Evolutionary conservation across 176 grass and related monocot genomes (phyloP), one percentile per base, ranked within the genome.

Genomic region (Oryza coarctata): DNA sequence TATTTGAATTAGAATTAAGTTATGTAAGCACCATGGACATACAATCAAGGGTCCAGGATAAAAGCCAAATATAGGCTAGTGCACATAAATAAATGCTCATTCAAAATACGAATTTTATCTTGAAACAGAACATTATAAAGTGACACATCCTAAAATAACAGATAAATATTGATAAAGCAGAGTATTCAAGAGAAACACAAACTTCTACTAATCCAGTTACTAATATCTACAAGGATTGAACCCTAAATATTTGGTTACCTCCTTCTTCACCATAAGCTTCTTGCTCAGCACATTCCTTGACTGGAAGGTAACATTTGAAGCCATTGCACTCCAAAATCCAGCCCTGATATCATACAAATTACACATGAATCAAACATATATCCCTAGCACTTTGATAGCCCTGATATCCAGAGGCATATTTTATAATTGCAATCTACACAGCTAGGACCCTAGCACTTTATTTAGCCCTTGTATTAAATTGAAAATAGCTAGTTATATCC

Each of bases 261-360:
- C 89, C 90, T 87, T 96, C 93, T 99, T 99, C 41, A 99, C 83
- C 97, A 99, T 94, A 74, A 96, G 89, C 81, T 99, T 96, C 83
- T 96, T 99, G 89, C 97, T 99, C 62, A 99, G 77, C 43, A 99
- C 97, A 63, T 99, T 99, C 76, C 93, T 85, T 65, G 93, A 99
- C 78, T 99, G 93, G 69, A 96, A 99, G 63, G 91, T 99, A 39
- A 99, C 87, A 86, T 96, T 92, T 63, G 97, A 99, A 85, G 91
- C 91, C 87, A 99, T 94, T 45, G 97, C 91, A 89, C 89, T 94
- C 97, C 87, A 92, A 88, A 96, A 99, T 81, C 93, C 89, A 87
- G 62, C 87, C 93, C 93, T 99, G 81, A 58, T 74, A 33, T 67
- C 44, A 77, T 27, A 44, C 14, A 77, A 73, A 55, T 74, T 32